A percentile compares a stretch with the other conserved stretches of the same genome.
Conservation (phyloP, 345 rosid species). For the Rhizophora mangle region DNA sequence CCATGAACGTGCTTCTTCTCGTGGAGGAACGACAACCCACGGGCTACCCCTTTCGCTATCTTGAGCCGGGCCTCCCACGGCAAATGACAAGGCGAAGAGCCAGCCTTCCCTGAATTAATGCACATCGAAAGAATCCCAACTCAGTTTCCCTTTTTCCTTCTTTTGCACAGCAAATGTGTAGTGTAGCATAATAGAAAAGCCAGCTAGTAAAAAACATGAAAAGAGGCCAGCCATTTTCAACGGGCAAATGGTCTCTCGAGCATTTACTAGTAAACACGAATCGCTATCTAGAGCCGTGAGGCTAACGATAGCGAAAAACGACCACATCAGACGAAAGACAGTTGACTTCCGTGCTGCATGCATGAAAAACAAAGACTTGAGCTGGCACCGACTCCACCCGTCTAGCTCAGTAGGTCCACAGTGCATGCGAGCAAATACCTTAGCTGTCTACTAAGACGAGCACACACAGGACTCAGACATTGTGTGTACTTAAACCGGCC, state of each 20-base stretch:
- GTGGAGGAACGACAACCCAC: slow-evolving; percentile 73
- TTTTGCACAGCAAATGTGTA: too few species aligned
- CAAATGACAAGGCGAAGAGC: slow-evolving; percentile 76
- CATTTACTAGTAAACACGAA: slow-evolving; percentile 5
- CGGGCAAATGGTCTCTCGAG: background rate
- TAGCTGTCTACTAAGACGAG: slow-evolving; percentile 22
- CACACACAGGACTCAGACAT: background rate
- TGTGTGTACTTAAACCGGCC: too few species aligned
- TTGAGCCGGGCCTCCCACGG: slow-evolving; percentile 86
- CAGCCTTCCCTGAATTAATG: slow-evolving; percentile 59
- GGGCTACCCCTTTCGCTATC: slow-evolving; percentile 77
- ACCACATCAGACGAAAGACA: slow-evolving; percentile 5
- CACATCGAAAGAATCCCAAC: background rate
- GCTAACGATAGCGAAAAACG: slow-evolving; percentile 24
- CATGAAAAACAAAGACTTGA: slow-evolving; percentile 53
- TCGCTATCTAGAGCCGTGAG: slow-evolving; percentile 42
- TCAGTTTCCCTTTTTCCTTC: too few species aligned
- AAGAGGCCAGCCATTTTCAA: background rate
- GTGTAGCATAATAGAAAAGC: too few species aligned
- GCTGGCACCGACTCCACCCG: slow-evolving; percentile 56
- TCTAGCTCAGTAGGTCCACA: slow-evolving; percentile 11
- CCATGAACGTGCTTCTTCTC: slow-evolving; percentile 89
- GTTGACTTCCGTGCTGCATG: slow-evolving; percentile 23
- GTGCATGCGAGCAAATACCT: slow-evolving; percentile 24
- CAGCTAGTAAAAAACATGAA: background rate